Evolutionary conservation across 805 yeast genomes (phyloP).

Genomic region (Sugiyamaella lignohabitans): DNA sequence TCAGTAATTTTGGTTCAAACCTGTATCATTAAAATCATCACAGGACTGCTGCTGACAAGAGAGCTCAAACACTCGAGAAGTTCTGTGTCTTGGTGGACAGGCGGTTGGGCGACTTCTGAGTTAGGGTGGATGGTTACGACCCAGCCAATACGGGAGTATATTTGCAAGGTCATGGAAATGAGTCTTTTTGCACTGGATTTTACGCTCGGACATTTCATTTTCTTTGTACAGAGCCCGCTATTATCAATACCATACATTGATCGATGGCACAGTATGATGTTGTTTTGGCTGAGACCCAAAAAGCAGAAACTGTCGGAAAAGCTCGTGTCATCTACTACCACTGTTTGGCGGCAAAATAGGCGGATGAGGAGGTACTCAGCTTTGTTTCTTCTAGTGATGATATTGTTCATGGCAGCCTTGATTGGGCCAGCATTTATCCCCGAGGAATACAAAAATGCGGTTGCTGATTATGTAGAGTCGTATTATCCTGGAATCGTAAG

Average conservation of each 20-base stretch:
- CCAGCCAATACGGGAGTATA: conserved; percentile 78
- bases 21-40: conserved; percentile 46
- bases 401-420: conserved; percentile 57
- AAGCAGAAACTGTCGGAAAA: conserved; percentile 63
- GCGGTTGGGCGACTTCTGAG: conserved; percentile 50
- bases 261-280: conserved; percentile 86
- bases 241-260: conserved; percentile 74
- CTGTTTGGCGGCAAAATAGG: conserved; percentile 42
- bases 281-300: conserved; percentile 91
- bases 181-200: conserved; percentile 90
- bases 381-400: conserved; percentile 54
- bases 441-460: background rate
- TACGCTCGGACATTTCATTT: conserved; percentile 70
- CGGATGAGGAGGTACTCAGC: conserved; percentile 77
- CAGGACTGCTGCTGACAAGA: conserved; percentile 47
- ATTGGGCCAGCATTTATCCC: conserved; percentile 69
- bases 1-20: conserved; percentile 51
- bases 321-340: conserved; percentile 21
- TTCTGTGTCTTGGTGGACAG: conserved; percentile 62
- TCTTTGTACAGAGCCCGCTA: conserved; percentile 77
- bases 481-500: conserved; percentile 30
- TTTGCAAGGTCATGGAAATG: conserved; percentile 79
- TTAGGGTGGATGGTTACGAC: conserved; percentile 78
- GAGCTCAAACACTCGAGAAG: conserved; percentile 52
- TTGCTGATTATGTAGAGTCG: conserved; percentile 21